These are phyloP conservation scores for Neurospora sp. DNA, from an alignment of 2,329 filamentous ascomycete genomes.

Conservation along the genomic window DNA sequence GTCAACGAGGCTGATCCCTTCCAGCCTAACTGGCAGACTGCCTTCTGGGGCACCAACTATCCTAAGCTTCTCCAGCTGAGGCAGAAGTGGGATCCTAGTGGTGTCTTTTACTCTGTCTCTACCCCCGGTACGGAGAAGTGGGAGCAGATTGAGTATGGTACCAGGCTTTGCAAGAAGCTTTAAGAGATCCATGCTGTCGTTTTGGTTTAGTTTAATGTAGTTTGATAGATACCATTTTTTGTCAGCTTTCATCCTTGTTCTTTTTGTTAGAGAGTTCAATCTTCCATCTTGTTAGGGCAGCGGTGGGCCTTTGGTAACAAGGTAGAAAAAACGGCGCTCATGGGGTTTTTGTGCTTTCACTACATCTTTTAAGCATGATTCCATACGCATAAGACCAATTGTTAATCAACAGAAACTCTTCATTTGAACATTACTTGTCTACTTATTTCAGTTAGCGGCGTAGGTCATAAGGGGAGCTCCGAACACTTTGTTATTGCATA, in stretches of 20 bases:
- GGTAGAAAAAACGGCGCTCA: neutral
- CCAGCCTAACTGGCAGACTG: constrained; percentile 26
- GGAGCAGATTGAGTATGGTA: constrained; percentile 28
- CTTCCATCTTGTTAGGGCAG: neutral
- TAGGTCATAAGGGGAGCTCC: neutral
- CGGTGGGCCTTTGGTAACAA: neutral
- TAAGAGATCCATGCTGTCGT: neutral
- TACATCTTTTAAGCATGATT: neutral
- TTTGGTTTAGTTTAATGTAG: neutral
- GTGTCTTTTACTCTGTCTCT: constrained; percentile 32
- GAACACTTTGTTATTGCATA: neutral
- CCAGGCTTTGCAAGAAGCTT: constrained; percentile 28
- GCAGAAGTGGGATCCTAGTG: constrained; percentile 31
- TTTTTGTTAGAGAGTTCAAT: neutral
- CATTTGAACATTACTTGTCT: neutral
- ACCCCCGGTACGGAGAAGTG: constrained; percentile 36
- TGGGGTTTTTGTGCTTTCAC: neutral
- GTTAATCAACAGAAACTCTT: neutral
- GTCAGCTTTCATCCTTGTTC: neutral
- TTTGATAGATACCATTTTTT: neutral
- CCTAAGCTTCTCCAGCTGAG: constrained; percentile 26
- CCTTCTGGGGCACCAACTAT: constrained; percentile 32
- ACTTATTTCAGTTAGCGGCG: neutral
- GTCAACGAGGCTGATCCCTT: constrained; percentile 30
- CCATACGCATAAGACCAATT: neutral